Conservation (phyloP, 2,329 filamentous ascomycete species). For the Exophiala sp. region DNA sequence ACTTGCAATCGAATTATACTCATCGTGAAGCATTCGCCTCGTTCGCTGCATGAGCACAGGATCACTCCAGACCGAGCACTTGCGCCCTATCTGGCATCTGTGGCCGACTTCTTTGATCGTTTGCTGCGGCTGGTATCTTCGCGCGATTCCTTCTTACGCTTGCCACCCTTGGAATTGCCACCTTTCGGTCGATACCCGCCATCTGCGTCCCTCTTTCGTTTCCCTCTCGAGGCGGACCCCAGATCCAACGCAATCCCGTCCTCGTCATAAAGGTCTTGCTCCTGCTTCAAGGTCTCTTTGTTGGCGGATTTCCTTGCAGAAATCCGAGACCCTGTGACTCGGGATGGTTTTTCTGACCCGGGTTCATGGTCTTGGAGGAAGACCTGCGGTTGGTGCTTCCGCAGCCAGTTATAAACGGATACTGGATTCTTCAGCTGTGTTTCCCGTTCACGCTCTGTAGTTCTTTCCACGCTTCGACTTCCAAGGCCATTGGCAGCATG, state of each 20-base stretch:
- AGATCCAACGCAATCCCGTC: conserved; percentile 38
- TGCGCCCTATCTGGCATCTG: conserved; percentile 18
- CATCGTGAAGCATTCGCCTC: too few species aligned
- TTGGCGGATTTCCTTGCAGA: conserved; percentile 38
- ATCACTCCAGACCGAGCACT: too few species aligned
- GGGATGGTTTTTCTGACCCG: conserved; percentile 39
- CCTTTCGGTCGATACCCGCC: conserved; percentile 44
- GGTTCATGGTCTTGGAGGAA: conserved; percentile 70
- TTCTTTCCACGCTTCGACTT: conserved; percentile 42
- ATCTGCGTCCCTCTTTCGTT: conserved; percentile 46
- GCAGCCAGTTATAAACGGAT: conserved; percentile 92
- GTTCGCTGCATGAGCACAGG: too few species aligned
- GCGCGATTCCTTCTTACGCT: conserved; percentile 35
- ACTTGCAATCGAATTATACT: too few species aligned
- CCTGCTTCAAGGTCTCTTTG: conserved; percentile 28
- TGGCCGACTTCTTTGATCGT: conserved; percentile 22
- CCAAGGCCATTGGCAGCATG: conserved; percentile 39
- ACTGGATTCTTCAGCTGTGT: conserved; percentile 69
- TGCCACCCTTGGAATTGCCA: conserved; percentile 36
- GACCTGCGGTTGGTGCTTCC: conserved; percentile 74
- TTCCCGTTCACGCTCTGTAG: conserved; percentile 51
- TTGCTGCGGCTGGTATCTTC: conserved; percentile 20
- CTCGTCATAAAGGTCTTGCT: conserved; percentile 41
- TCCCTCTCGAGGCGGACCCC: conserved; percentile 34
- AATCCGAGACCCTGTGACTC: conserved; percentile 37